A percentile compares a stretch with the other conserved stretches of the same genome.
phyloP scores from a whole-genome alignment of 306 rosid species.

The Lablab purpureus region DNA sequence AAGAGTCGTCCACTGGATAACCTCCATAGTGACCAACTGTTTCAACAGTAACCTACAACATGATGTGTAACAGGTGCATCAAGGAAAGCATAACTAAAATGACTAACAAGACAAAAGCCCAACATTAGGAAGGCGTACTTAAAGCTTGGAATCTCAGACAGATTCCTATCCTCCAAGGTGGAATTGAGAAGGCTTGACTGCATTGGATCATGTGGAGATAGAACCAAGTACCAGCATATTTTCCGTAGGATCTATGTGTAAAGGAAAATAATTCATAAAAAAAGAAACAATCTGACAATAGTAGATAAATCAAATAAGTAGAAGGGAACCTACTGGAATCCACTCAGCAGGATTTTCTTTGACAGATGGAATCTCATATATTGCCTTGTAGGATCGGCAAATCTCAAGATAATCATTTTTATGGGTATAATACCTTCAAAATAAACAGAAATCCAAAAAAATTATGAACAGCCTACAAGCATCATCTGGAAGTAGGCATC shows the following conservation, averaged over 20 bases:
- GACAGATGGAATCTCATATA: constrained; percentile 81
- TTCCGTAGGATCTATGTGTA: constrained; percentile 73
- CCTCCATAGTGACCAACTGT: constrained; percentile 85
- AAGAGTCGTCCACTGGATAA: constrained; percentile 78
- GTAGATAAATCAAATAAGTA: constrained; percentile 20
- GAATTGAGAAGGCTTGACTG: constrained; percentile 89
- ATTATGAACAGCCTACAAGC: constrained; percentile 20
- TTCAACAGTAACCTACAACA: constrained; percentile 66
- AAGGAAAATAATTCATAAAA: constrained; percentile 28
- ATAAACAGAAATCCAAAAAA: constrained; percentile 20
- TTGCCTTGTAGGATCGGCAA: constrained; percentile 82
- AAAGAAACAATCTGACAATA: background rate
- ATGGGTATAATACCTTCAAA: constrained; percentile 70
- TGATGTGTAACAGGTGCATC: constrained; percentile 28
- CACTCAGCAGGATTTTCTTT: constrained; percentile 71
- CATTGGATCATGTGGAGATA: constrained; percentile 88
- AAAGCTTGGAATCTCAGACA: constrained; percentile 74
- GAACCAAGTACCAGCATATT: constrained; percentile 85
- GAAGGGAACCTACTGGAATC: constrained; percentile 61
- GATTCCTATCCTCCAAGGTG: constrained; percentile 82
- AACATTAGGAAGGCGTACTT: constrained; percentile 49
- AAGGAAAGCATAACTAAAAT: constrained; percentile 15
- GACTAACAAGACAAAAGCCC: background rate
- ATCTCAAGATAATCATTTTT: constrained; percentile 84
- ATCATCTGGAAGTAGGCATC: background rate